Evolutionary conservation across 2,329 filamentous ascomycete genomes (phyloP), one percentile per base, ranked within the genome.

Genomic region (Tothia fuscella): DNA sequence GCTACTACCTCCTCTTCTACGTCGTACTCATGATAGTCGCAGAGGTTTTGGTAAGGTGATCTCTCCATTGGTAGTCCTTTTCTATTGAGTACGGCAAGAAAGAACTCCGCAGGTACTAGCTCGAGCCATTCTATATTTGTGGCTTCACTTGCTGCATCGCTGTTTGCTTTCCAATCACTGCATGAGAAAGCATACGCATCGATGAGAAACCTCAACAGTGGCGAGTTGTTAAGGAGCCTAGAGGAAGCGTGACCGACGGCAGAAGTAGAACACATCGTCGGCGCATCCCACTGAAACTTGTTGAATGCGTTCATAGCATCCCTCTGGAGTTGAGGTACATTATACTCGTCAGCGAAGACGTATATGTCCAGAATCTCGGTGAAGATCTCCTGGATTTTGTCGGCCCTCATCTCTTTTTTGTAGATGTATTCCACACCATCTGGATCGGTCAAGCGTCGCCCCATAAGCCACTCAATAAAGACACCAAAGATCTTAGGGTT

Each of bases 331-430:
- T 21, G 5, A 2, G 32, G 32, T 21, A 42, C 28, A 21, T 45
- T 33, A 17, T 35, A 45, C 5, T 30, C 7, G 3, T 38, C 33
- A 13, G 38, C 43, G n/a, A 41, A 37, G 9, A 38, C 17, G 29
- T 45, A 45, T 16, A 9, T 14, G 21, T 37, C 16, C 3, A 34
- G 16, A 10, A 34, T 16, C 31, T 17, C 31, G 3, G 3, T 6
- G n/a, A 4, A 16, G n/a, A n/a, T n/a, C n/a, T n/a, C n/a, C 20
- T 19, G 12, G n/a, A 3, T 12, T n/a, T n/a, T n/a, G n/a, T n/a
- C n/a, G n/a, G n/a, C n/a, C n/a, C n/a, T n/a, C 5, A 9, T 13
- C 9, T 34, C 31, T 19, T 19, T 19, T 7, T 19, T n/a, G 7
- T 22, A 19, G 10, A 22, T 22, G 12, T 22, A 36, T 10, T 24